Evolutionary conservation across 805 yeast species (phyloP).

Genomic region (Pichia heedii): DNA sequence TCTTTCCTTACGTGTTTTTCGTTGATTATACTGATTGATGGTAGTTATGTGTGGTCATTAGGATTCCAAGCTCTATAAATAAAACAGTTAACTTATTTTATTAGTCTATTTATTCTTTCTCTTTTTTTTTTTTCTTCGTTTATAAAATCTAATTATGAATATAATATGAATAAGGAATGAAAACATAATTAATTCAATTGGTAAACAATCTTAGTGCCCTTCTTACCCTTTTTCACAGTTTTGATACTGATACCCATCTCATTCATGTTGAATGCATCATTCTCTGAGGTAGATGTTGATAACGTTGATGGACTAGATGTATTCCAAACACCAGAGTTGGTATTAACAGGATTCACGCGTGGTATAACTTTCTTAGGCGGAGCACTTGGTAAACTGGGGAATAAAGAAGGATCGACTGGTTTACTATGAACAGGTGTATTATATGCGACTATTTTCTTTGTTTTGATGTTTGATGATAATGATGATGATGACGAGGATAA

Average conservation of each 20-base stretch:
- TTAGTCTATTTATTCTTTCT: neutral
- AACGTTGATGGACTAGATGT: neutral
- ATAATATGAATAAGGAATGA: neutral
- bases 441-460: neutral
- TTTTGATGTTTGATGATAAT: conserved; percentile 2
- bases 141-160: neutral
- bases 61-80: conserved; percentile 25
- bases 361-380: conserved; percentile 40
- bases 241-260: conserved; percentile 12
- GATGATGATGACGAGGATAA: neutral
- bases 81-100: neutral
- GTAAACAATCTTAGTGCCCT: conserved; percentile 46
- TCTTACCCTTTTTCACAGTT: conserved; percentile 31
- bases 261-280: conserved; percentile 17
- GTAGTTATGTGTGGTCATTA: conserved; percentile 62
- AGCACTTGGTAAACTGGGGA: conserved; percentile 32
- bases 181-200: too few species aligned
- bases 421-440: neutral
- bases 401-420: conserved; percentile 14
- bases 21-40: conserved; percentile 50
- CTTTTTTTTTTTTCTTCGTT: neutral
- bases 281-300: neutral
- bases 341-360: conserved; percentile 43
- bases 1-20: conserved; percentile 42
- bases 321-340: conserved; percentile 28